A percentile compares a stretch with the other conserved stretches of the same genome.
Evolutionary conservation across 2,329 filamentous ascomycete genomes (phyloP).

Genomic region (Amauroascus verrucosus): DNA sequence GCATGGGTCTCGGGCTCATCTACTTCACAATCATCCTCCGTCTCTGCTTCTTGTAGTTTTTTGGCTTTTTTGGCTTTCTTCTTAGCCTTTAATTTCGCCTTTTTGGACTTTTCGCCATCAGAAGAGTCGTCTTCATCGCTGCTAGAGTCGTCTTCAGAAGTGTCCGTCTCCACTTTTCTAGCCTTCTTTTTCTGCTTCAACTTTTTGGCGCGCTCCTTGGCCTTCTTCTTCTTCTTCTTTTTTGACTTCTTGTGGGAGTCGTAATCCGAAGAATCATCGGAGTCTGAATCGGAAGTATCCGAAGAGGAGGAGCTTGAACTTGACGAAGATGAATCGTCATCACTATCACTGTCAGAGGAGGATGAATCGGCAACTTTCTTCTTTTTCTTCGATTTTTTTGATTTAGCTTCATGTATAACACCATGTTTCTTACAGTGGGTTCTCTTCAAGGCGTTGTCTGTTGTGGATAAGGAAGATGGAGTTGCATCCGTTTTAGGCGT

Average conservation of each 20-base stretch:
- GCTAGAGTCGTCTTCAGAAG: slow-evolving; percentile 11
- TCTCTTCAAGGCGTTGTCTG: slow-evolving; percentile 23
- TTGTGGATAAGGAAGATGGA: slow-evolving; percentile 18
- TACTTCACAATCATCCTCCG: slow-evolving; percentile 25
- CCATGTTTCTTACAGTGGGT: slow-evolving; percentile 27
- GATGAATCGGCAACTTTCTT: slow-evolving; percentile 19
- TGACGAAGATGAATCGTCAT: slow-evolving; percentile 1
- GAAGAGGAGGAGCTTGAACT: slow-evolving; percentile 6
- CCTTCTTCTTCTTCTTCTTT: slow-evolving; percentile 16
- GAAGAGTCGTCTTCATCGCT: slow-evolving; percentile 19
- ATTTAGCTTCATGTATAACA: slow-evolving; percentile 16
- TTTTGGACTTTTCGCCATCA: slow-evolving; percentile 27
- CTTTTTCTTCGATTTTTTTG: slow-evolving; percentile 19
- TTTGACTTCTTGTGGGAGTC: slow-evolving; percentile 12
- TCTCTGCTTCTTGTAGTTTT: slow-evolving; percentile 26
- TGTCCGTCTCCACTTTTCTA: slow-evolving; percentile 9
- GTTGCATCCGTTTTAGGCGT: slow-evolving; percentile 17
- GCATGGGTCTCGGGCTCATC: slow-evolving; percentile 16
- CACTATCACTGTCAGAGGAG: slow-evolving; percentile 18
- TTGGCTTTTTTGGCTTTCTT: slow-evolving; percentile 33
- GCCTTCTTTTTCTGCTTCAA: slow-evolving; percentile 12
- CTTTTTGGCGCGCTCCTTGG: slow-evolving; percentile 10
- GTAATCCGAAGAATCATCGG: slow-evolving; percentile 10
- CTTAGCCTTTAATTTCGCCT: slow-evolving; percentile 32
- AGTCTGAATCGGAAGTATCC: slow-evolving; percentile 2